Base-by-base conservation (phyloP, 768 basidiomycete genomes). In the Strobilomyces dryophilus region DNA sequence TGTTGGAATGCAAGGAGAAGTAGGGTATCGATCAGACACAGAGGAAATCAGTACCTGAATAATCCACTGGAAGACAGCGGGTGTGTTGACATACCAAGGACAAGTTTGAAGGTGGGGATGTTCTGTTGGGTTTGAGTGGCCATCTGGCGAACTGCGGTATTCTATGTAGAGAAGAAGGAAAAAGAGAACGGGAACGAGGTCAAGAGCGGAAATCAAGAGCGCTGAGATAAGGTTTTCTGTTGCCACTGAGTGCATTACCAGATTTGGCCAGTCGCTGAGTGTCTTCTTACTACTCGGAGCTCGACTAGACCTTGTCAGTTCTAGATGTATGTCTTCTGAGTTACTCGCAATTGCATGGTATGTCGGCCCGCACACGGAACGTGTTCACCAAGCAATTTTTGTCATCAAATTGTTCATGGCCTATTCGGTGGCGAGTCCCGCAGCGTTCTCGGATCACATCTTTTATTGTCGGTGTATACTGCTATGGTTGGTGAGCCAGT, bases 31-130 rank as follows among this genome's bases (percentile, higher is more conserved):
- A 85, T 86, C 73, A 77, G 71, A 66, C 66, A 66, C 65, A 47
- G 53, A 56, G 60, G 58, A 69, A 67, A 55, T 61, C 51, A 59
- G 57, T 48, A 47, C 31, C 55, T 42, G 21, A 54, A 56, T 54
- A 54, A 56, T 47, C 48, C 53, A 50, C 46, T 40, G 32, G 32
- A 12, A 14, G 21, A 24, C 45, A 41, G 40, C 27, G 47, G 18
- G 26, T 3, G 12, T 27, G 39, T 24, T 21, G 54, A 76, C 89
- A 67, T 69, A 95, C 95, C 95, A 60, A 98, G 91, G 56, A 98
- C 95, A 71, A 99, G 92, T 76, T 99, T 99, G 82, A 98, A 99
- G 53, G 93, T 92, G 35, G 97, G 94, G 61, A 95, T 29, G 31
- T 94, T 27, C 26, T 42, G 40, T 41, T 24, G 41, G 6, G 21